phyloP scores from a whole-genome alignment of 352 stramenopile genomes.

The Phytophthora podocarpi region DNA sequence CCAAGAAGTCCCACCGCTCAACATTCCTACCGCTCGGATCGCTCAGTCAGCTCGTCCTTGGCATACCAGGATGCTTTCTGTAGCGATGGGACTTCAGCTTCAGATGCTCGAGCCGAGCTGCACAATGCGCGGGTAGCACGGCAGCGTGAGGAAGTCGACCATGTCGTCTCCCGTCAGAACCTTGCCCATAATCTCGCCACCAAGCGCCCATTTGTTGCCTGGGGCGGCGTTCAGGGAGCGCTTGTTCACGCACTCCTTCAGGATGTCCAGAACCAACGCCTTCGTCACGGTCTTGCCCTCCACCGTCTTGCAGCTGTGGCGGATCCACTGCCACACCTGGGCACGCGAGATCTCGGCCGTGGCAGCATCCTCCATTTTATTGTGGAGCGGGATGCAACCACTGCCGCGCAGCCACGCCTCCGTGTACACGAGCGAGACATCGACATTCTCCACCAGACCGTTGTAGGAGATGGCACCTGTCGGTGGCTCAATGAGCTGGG shows the following conservation, averaged over 20 bases:
- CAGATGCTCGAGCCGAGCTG: conserved; percentile 71
- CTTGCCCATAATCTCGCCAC: conserved; percentile 68
- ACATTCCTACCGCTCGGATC: conserved; percentile 32
- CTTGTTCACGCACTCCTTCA: conserved; percentile 67
- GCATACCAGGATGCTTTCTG: conserved; percentile 27
- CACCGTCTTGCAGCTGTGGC: conserved; percentile 67
- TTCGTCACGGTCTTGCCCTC: conserved; percentile 77
- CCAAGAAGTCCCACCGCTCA: conserved; percentile 39
- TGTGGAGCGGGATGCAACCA: conserved; percentile 94
- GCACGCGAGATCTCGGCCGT: conserved; percentile 94
- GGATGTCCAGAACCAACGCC: conserved; percentile 59
- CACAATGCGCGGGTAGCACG: conserved; percentile 85
- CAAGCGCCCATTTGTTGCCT: conserved; percentile 71
- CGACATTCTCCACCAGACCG: conserved; percentile 91
- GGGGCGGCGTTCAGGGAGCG: conserved; percentile 47
- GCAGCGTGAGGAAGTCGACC: conserved; percentile 83
- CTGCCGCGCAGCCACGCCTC: conserved; percentile 94
- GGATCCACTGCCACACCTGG: conserved; percentile 95
- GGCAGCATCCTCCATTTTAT: conserved; percentile 96
- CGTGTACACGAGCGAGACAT: conserved; percentile 94
- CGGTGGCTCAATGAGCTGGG: conserved; percentile 67
- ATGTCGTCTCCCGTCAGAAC: conserved; percentile 78
- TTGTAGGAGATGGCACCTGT: conserved; percentile 80
- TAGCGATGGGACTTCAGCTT: conserved; percentile 52
- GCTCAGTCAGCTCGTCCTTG: conserved; percentile 30